Evolutionary conservation across 1,284 basidiomycete genomes (phyloP).

Genomic region (Mrakiaceae sp.): DNA sequence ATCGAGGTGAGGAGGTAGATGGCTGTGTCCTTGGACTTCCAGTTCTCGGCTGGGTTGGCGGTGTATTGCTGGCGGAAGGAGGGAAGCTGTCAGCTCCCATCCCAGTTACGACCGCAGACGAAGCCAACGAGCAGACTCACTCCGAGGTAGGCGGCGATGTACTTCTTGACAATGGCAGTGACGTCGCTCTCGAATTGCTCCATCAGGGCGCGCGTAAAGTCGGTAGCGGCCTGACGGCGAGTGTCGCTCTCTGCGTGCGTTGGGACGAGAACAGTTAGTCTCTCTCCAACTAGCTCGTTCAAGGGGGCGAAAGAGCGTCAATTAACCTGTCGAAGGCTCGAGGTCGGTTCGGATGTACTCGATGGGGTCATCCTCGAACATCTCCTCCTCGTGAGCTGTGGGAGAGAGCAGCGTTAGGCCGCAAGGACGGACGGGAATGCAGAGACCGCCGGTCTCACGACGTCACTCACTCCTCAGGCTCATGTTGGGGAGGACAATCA

Average conservation of each 20-base stretch:
- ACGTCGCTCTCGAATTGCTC: conserved; percentile 66
- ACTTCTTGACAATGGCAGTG: conserved; percentile 71
- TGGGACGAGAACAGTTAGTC: not conserved
- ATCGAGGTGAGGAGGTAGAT: conserved; percentile 86
- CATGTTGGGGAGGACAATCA: conserved; percentile 90
- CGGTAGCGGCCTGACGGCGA: conserved; percentile 79
- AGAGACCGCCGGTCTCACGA: not conserved
- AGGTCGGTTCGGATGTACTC: conserved; percentile 90
- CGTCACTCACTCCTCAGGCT: conserved; percentile 48
- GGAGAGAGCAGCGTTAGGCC: not conserved
- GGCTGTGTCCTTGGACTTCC: conserved; percentile 94
- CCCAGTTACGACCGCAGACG: conserved; percentile 44
- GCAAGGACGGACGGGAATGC: not conserved
- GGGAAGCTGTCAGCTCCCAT: conserved; percentile 37
- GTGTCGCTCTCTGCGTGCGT: conserved; percentile 46
- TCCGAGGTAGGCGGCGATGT: conserved; percentile 65
- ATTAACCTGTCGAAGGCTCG: conserved; percentile 32
- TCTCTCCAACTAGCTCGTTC: not conserved
- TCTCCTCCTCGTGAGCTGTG: conserved; percentile 74
- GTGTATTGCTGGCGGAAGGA: conserved; percentile 36
- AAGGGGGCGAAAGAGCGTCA: not conserved
- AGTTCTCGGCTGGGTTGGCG: conserved; percentile 54
- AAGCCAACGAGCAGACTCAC: conserved; percentile 34
- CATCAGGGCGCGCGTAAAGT: conserved; percentile 82
- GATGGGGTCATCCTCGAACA: conserved; percentile 94